Evolutionary conservation across 306 rosid species (phyloP).

Genomic region (Castanopsis chinensis): DNA sequence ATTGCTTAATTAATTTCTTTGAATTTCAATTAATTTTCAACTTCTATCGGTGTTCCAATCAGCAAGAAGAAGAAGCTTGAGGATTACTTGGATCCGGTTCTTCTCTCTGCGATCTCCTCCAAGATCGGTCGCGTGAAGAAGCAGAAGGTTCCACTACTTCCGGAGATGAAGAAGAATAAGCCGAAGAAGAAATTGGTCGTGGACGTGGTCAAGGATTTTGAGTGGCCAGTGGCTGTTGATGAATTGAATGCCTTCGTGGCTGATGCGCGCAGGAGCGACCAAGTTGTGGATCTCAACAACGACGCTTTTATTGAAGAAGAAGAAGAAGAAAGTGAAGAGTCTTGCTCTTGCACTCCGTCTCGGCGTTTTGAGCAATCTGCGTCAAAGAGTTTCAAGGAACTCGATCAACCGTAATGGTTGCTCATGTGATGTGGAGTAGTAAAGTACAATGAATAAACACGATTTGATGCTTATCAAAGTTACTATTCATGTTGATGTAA

Average conservation of each 20-base stretch:
- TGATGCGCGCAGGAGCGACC: background rate
- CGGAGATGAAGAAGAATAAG: conserved; percentile 14
- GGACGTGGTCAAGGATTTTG: conserved; percentile 19
- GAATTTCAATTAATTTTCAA: background rate
- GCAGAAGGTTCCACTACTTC: background rate
- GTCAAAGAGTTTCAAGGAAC: too few relatives aligned
- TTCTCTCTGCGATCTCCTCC: conserved; percentile 25
- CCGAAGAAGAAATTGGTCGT: background rate
- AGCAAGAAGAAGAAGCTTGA: conserved; percentile 19
- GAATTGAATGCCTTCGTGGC: conserved; percentile 26
- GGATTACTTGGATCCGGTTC: conserved; percentile 34
- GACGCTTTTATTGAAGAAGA: background rate
- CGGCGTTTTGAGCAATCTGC: background rate
- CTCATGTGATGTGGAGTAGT: too few relatives aligned
- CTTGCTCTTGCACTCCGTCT: conserved; percentile 25
- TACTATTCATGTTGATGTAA: too few relatives aligned
- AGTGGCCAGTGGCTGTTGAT: conserved; percentile 29
- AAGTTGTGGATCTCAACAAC: conserved; percentile 13
- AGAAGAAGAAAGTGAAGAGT: background rate
- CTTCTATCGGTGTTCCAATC: background rate
- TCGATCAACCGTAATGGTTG: too few relatives aligned
- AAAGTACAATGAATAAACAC: too few relatives aligned
- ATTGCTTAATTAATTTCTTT: background rate
- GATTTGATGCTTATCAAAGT: too few relatives aligned
- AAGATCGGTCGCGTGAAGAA: conserved; percentile 14